Conservation (phyloP, 768 basidiomycete genomes). For the Mrakia hoshinonis region DNA sequence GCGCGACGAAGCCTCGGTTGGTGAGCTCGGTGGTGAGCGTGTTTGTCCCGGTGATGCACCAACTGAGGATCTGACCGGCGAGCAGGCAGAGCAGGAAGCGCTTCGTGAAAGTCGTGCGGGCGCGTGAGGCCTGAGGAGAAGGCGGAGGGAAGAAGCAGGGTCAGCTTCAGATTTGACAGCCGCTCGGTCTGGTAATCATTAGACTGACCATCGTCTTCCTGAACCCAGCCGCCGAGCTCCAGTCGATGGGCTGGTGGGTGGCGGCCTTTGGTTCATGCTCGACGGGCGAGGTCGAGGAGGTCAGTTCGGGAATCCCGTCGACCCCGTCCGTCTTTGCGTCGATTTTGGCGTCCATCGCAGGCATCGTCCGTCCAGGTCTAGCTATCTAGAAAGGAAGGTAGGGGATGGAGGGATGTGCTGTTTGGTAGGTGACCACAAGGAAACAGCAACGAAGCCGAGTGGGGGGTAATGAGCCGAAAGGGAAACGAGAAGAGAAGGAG, state of each 20-base stretch:
- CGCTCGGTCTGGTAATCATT: neutral
- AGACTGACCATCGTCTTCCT: neutral
- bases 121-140: neutral
- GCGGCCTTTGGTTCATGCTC: neutral
- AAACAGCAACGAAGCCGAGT: conserved; percentile 16
- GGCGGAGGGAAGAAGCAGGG: neutral
- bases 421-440: conserved; percentile 7
- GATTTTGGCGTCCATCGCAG: neutral
- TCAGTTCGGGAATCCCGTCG: neutral
- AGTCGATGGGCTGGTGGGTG: neutral
- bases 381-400: neutral
- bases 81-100: conserved; percentile 13
- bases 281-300: neutral
- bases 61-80: conserved; percentile 71
- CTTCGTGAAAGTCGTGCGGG: neutral
- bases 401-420: neutral
- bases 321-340: neutral
- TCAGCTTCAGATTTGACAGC: neutral
- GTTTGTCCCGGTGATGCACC: conserved; percentile 83
- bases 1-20: conserved; percentile 57
- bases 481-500: neutral
- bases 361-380: neutral
- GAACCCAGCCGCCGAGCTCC: neutral
- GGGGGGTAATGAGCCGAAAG: neutral
- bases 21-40: conserved; percentile 74